Evolutionary conservation across 2,329 filamentous ascomycete species (phyloP).

Genomic region (Phoma sp.): DNA sequence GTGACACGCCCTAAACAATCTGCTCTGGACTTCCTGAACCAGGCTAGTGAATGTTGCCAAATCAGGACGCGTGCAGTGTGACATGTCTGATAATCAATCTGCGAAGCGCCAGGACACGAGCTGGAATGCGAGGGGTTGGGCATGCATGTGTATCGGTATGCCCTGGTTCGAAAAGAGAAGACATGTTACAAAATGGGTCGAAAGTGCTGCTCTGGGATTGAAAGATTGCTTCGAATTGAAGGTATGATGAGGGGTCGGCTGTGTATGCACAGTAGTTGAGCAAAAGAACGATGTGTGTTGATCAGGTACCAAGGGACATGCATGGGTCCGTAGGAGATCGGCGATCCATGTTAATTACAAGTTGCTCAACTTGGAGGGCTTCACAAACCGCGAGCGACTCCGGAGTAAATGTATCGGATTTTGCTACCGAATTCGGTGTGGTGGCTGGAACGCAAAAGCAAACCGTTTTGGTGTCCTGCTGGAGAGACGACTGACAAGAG

Average conservation of each 20-base stretch:
- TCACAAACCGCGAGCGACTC: slow-evolving; percentile 3
- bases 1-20: neutral
- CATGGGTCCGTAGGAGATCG: slow-evolving; percentile 4
- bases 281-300: slow-evolving; percentile 5
- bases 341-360: slow-evolving; percentile 7
- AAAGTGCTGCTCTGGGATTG: neutral
- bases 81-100: slow-evolving; percentile 10
- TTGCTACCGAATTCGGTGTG: neutral
- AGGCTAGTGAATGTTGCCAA: neutral
- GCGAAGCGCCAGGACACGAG: slow-evolving; percentile 12
- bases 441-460: slow-evolving; percentile 9
- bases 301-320: slow-evolving; percentile 11
- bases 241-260: neutral
- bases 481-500: slow-evolving; percentile 5
- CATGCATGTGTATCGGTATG: slow-evolving; percentile 3
- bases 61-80: slow-evolving; percentile 11
- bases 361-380: neutral
- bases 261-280: neutral
- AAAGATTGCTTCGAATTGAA: neutral
- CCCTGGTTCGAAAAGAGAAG: neutral
- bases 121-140: slow-evolving; percentile 11
- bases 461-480: slow-evolving; percentile 8
- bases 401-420: neutral
- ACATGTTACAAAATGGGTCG: neutral
- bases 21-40: slow-evolving; percentile 10